Conservation (phyloP, 805 yeast genomes). For the Sporopachydermia lactativora region DNA sequence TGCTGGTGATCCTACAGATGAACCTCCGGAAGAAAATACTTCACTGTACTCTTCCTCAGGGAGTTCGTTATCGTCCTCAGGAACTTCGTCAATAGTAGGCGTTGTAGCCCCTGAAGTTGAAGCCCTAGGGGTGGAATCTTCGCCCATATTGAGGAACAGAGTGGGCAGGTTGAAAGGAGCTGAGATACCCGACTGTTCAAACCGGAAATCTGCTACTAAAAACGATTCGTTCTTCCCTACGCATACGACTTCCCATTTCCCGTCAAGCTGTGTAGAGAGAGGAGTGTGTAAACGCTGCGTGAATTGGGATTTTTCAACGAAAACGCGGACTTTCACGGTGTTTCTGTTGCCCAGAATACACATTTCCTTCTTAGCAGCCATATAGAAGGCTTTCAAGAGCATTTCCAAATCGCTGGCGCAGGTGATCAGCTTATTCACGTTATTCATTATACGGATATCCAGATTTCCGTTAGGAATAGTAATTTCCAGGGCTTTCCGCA, state of each 20-base stretch:
- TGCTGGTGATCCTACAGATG: no score
- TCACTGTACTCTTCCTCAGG: no score
- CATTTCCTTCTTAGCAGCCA: constrained; percentile 1
- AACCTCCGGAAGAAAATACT: no score
- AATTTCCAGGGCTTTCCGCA: constrained; percentile 14
- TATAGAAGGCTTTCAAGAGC: neutral
- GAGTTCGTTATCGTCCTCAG: no score
- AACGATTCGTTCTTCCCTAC: neutral
- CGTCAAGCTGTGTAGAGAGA: neutral
- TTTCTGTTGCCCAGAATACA: neutral
- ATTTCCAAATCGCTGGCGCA: neutral
- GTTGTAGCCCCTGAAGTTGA: neutral
- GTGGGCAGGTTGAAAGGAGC: neutral
- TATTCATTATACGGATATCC: constrained; percentile 15
- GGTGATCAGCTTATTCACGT: neutral
- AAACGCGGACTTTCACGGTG: neutral
- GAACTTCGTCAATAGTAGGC: constrained; percentile 1
- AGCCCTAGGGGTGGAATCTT: neutral
- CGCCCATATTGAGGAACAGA: neutral
- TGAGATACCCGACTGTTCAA: neutral
- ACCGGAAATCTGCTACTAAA: constrained; percentile 2
- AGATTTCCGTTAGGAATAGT: constrained; percentile 16
- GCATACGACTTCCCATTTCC: constrained; percentile 1
- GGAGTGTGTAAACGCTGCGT: neutral
- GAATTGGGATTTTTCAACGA: neutral